A percentile compares a stretch with the other conserved stretches of the same genome.
phyloP scores from a whole-genome alignment of 1,284 basidiomycete species.

The Ustilago xerochloae region DNA sequence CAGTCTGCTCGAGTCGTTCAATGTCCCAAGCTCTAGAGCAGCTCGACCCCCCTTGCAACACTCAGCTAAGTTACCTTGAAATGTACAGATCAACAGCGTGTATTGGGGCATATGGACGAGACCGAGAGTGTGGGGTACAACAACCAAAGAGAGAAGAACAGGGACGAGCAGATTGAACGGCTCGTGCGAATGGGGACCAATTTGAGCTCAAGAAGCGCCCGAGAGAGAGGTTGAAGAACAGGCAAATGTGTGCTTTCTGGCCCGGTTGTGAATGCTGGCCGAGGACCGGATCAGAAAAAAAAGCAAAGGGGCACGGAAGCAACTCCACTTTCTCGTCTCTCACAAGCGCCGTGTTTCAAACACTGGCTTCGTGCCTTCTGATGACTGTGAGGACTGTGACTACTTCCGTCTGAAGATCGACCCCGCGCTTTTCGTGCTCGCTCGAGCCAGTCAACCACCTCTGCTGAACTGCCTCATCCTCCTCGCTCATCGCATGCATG shows the following conservation, averaged over 20 bases:
- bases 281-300: slow-evolving; percentile 3
- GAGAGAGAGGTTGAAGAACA: neutral
- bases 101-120: no score
- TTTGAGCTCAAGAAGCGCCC: slow-evolving; percentile 5
- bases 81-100: no score
- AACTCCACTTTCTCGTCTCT: slow-evolving; percentile 12
- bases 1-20: no score
- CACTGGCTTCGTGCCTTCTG: no score
- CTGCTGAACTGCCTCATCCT: slow-evolving; percentile 3
- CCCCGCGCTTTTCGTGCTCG: slow-evolving; percentile 1
- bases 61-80: no score
- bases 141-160: no score
- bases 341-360: neutral
- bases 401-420: neutral
- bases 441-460: neutral
- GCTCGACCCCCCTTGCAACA: no score
- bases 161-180: neutral
- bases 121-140: slow-evolving; percentile 23
- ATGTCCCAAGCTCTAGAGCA: no score
- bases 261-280: slow-evolving; percentile 2
- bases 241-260: neutral
- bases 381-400: no score
- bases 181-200: slow-evolving; percentile 12
- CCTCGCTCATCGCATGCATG: neutral
- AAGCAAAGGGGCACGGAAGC: neutral